Conservation (phyloP, 208 protist species). For the Trichomonas tenax region DNA sequence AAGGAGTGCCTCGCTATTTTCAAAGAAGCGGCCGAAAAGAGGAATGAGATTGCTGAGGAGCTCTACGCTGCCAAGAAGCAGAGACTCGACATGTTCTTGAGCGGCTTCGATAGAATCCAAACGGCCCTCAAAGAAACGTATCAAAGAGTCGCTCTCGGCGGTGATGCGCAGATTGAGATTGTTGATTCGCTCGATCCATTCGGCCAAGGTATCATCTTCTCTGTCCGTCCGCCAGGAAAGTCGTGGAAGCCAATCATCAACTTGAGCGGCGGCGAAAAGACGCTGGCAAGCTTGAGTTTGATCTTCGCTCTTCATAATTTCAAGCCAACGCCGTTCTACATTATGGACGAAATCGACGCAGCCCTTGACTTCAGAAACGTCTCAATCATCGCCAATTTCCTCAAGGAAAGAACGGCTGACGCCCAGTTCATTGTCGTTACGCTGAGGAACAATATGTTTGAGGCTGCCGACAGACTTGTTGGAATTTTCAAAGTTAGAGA, state of each 20-base stretch:
- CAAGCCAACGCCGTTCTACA: conserved; percentile 84
- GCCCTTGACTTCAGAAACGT: conserved; percentile 98
- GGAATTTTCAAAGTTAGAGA: conserved; percentile 99
- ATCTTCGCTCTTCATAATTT: conserved; percentile 99
- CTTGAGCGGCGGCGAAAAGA: conserved; percentile 97
- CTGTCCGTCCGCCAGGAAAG: conserved; percentile 97
- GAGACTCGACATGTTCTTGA: conserved; percentile 82
- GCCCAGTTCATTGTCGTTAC: conserved; percentile 99
- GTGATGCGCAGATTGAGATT: conserved; percentile 98
- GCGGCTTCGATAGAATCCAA: conserved; percentile 84
- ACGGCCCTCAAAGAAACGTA: conserved; percentile 95
- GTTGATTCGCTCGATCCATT: conserved; percentile 95
- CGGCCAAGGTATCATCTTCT: conserved; percentile 63
- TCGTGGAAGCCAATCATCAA: conserved; percentile 99
- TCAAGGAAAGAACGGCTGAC: conserved; percentile 78
- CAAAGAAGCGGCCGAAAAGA: conserved; percentile 39
- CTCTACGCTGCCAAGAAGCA: conserved; percentile 55
- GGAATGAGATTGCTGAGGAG: conserved; percentile 54
- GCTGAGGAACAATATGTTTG: conserved; percentile 64
- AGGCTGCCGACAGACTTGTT: conserved; percentile 42
- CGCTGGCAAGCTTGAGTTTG: conserved; percentile 34
- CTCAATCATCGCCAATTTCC: conserved; percentile 87
- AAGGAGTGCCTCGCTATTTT: conserved; percentile 35
- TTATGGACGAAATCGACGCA: conserved; percentile 99
- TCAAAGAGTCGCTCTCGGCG: conserved; percentile 57